Base-by-base conservation (phyloP, 2,329 filamentous ascomycete species). In the Raffaelea ambrosiae region DNA sequence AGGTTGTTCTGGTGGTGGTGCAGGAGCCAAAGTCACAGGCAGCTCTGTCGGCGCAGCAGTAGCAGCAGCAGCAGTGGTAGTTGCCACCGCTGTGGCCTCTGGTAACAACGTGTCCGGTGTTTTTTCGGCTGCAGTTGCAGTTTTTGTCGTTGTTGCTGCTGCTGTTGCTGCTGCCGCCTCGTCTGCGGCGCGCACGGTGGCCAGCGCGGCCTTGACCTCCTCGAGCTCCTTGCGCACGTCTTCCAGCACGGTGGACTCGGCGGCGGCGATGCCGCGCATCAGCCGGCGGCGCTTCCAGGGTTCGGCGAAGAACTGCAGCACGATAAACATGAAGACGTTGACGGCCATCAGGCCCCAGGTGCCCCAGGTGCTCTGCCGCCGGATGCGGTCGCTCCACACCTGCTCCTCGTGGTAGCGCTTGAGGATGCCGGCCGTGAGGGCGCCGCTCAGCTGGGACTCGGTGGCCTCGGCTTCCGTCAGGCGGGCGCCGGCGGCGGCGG, bases 281-380 rank as follows among this genome's bases (percentile, higher is more conserved):
- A 98, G 77, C 58, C 88, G 74, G 60, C 72, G 75, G 57, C 93
- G 74, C 57, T 89, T 81, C 88, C 91, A 97, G 4, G 93, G 93
- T 73, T 98, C 91, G 52, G 95, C 84, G 19, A 93, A 81, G 57
- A 95, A 83, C 66, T 96, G 84, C 57, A 94, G 82, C 18, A 90
- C 75, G 46, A 98, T 67, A 61, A 98, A 88, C 42, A 98, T 68
- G 52, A 97, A 64, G 29, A 97, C 86, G 62, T 98, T 98, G 60
- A 97, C 79, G 21, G 91, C 91, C 93, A 98, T 98, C 52, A 98
- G 70, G 0, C 91, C 93, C 82, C 94, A 97, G 0, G 93, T 98
- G 33, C 94, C 91, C 93, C 93, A 98, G 0, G 93, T 98, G 63
- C 86, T 93, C 74, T 95, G 95, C 55, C 93, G 77, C 33, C 93